Conservation (phyloP, 1,139 yeast genomes). For the Lodderomyces metapsilosis region DNA sequence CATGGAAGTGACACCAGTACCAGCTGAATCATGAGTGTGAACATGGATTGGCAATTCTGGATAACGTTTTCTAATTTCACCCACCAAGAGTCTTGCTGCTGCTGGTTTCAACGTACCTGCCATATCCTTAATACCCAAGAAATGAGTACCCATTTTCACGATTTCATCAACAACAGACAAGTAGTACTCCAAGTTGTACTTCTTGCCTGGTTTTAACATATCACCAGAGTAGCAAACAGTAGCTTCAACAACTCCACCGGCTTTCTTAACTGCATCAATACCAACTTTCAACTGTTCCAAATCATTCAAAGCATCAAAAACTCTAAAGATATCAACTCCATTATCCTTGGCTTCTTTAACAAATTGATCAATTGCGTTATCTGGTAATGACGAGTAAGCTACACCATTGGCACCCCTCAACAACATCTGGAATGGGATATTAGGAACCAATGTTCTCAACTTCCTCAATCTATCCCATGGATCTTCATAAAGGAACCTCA, state of each 20-base stretch:
- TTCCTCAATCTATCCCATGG: slow-evolving; percentile 97
- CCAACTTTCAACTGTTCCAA: slow-evolving; percentile 96
- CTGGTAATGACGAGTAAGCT: slow-evolving; percentile 96
- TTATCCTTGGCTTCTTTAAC: slow-evolving; percentile 90
- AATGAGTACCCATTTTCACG: slow-evolving; percentile 93
- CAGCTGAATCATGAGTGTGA: slow-evolving; percentile 99
- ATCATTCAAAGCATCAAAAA: slow-evolving; percentile 95
- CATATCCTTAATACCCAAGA: slow-evolving; percentile 98
- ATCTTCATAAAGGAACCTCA: slow-evolving; percentile 97
- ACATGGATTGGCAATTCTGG: slow-evolving; percentile 97
- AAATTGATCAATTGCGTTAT: slow-evolving; percentile 97
- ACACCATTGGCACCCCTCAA: slow-evolving; percentile 99
- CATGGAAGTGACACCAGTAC: slow-evolving; percentile 98
- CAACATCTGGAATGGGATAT: slow-evolving; percentile 98
- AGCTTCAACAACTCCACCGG: slow-evolving; percentile 98
- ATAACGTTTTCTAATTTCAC: slow-evolving; percentile 78
- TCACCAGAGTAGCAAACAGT: slow-evolving; percentile 99
- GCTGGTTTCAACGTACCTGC: slow-evolving; percentile 97
- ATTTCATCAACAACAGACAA: slow-evolving; percentile 76
- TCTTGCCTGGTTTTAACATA: slow-evolving; percentile 92
- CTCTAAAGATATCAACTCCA: slow-evolving; percentile 97
- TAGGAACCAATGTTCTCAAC: slow-evolving; percentile 88
- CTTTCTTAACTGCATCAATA: slow-evolving; percentile 95
- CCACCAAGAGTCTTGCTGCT: slow-evolving; percentile 81
- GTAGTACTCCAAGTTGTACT: slow-evolving; percentile 91